phyloP scores from a whole-genome alignment of 495 filamentous ascomycete species.

The Tuber umbilicatum region DNA sequence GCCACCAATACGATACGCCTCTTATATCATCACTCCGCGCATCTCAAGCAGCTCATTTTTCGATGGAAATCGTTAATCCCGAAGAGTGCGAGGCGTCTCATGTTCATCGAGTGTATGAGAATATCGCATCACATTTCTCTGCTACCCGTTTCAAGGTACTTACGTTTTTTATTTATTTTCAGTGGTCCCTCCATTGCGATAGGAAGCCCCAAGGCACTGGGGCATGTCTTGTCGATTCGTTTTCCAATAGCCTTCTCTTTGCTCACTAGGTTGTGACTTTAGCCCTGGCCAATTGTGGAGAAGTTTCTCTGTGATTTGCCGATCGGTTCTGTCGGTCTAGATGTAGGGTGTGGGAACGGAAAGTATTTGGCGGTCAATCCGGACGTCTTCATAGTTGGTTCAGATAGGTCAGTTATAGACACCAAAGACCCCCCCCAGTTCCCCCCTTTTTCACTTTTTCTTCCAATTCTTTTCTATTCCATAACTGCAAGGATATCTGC shows the following conservation, averaged over 20 bases:
- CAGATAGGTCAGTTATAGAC: slow-evolving; percentile 60
- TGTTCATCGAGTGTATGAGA: slow-evolving; percentile 89
- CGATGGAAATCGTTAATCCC: slow-evolving; percentile 22
- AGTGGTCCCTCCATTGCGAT: slow-evolving; percentile 17
- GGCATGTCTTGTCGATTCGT: not conserved
- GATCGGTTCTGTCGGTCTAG: slow-evolving; percentile 74
- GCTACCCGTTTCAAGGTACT: slow-evolving; percentile 82
- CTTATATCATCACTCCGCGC: not conserved
- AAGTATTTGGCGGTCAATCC: slow-evolving; percentile 83
- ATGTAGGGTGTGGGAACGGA: slow-evolving; percentile 93
- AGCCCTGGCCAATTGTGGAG: slow-evolving; percentile 91
- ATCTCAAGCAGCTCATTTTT: not conserved
- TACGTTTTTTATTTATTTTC: slow-evolving; percentile 12
- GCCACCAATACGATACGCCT: not conserved
- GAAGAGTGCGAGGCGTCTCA: slow-evolving; percentile 70
- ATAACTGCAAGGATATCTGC: not conserved
- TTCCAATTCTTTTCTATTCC: not conserved
- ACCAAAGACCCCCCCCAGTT: slow-evolving; percentile 1
- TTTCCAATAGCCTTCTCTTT: slow-evolving; percentile 4
- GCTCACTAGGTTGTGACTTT: slow-evolving; percentile 23
- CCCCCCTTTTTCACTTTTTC: slow-evolving; percentile 8
- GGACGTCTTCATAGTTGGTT: slow-evolving; percentile 74
- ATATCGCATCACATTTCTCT: slow-evolving; percentile 92
- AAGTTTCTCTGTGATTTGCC: slow-evolving; percentile 62
- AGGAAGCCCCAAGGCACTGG: not conserved